Base-by-base conservation (phyloP, 2,329 filamentous ascomycete genomes). In the Diaporthe velutina region DNA sequence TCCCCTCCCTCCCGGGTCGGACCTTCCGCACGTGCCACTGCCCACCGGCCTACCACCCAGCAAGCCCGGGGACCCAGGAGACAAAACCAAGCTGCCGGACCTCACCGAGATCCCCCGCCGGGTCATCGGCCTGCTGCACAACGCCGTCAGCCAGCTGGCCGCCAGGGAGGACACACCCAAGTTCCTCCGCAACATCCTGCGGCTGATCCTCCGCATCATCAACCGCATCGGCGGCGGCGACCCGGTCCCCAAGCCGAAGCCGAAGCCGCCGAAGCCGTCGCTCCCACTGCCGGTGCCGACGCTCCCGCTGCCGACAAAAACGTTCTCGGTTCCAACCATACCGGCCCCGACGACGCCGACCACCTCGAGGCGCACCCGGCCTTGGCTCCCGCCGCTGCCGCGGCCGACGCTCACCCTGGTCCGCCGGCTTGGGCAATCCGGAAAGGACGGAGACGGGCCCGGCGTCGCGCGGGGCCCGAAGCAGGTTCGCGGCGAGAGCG, bases 191-290 rank as follows among this genome's bases (percentile, higher is more conserved):
- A 13, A 71, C 55, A 10, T 55, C 22, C 55, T 74, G 4, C 17
- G 30, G 33, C 33, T 74, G 13, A 52, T 74, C 42, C 30, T 35
- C 17, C 19, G 70, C 7, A 28, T 74, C 42, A 33, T 74, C 28
- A 28, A 71, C n/a, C 66, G 55, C 25, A 2, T 74, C 7, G 42
- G 19, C 4, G 71, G 71, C 19, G 60, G 71, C 28, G 19, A 13
- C 4, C 15, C 33, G 40, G 28, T 25, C 8, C 28, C 48, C 25
- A 13, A 22, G n/a, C 70, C 57, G 8, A 30, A 22, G n/a, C 57
- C 57, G 25, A 38, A 28, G 48, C 17, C 45, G 12, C 48, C 57
- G 1, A 15, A 4, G n/a, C 42, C 45, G 45, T 19, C 42, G 42
- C 58, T 52, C 19, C n/a, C 60, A 33, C 45, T 54, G 1, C n/a